Base-by-base conservation (phyloP, 352 stramenopile genomes). In the Stephanocyclus meneghinianus region DNA sequence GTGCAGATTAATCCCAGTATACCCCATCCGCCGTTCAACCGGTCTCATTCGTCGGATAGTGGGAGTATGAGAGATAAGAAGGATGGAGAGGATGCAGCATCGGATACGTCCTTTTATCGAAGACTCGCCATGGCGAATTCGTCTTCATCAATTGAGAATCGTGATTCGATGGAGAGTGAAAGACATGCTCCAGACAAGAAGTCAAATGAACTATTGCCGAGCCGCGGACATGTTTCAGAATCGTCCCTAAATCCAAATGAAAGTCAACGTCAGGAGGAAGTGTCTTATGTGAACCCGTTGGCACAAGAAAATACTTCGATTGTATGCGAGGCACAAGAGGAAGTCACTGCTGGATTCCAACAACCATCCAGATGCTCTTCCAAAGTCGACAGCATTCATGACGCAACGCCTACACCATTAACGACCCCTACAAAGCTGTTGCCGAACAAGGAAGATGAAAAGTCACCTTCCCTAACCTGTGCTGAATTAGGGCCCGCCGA, bases 391-490 rank as follows among this genome's bases (percentile, higher is more conserved):
- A 69, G 16, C 21, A 26, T 15, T 3, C 13, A 59, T 59, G 29
- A 16, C 1, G 45, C 35, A 15, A 48, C 5, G n/a, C 59, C 40
- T 6, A 13, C 15, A 6, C 4, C 26, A 67, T 16, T 42, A 42
- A 3, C 6, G 3, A 35, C n/a, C 2, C 61, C 45, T 57, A 32
- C 7, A 26, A 45, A 11, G 2, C 15, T 2, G 21, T 42, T 32
- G 18, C 51, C 45, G 11, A 72, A 60, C 59, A 79, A 50, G 21
- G 65, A 76, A 45, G 32, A 74, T 6, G 21, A 63, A 35, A 48
- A 76, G 13, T 16, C 45, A 9, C 51, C 66, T 8, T 69, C 69
- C 0, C 37, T 83, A 35, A 86, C 80, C 11, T 87, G 80, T 61
- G 35, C 75, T 16, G 61, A 68, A 26, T 53, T 86, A 11, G 59